Evolutionary conservation across 1,284 basidiomycete species (phyloP).

Genomic region (Mycena citricolor): DNA sequence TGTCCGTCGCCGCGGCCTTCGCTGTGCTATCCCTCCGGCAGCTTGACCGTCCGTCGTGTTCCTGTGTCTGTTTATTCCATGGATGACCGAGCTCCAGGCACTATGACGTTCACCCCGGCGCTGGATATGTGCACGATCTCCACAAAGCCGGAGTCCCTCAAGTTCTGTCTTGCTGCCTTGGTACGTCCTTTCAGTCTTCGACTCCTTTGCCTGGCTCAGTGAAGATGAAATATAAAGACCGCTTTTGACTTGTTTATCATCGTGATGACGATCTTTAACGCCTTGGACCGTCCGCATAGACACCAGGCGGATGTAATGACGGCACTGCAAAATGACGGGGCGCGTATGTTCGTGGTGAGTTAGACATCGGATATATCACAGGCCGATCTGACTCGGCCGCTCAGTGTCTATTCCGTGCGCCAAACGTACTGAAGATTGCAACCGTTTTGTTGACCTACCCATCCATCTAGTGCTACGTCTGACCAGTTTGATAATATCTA

Average conservation of each 20-base stretch:
- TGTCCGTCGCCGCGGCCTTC: neutral
- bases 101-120: too few species aligned
- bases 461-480: neutral
- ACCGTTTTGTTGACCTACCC: too few species aligned
- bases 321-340: slow-evolving; percentile 3
- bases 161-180: neutral
- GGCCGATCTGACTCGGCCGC: too few species aligned
- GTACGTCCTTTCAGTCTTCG: neutral
- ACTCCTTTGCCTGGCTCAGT: neutral
- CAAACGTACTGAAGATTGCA: too few species aligned
- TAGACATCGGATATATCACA: too few species aligned
- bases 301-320: slow-evolving; percentile 3
- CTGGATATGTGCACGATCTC: slow-evolving; percentile 11
- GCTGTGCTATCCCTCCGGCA: neutral
- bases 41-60: slow-evolving; percentile 1
- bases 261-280: slow-evolving; percentile 5
- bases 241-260: slow-evolving; percentile 1
- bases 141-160: neutral
- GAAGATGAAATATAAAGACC: neutral
- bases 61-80: neutral
- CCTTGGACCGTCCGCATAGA: neutral
- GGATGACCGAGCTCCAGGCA: neutral
- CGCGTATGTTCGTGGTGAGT: slow-evolving; percentile 7
- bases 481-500: neutral
- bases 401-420: too few species aligned